These are phyloP conservation scores for Ceratocystis alfenasii DNA, from an alignment of 2,329 filamentous ascomycete species.

Conservation along the genomic window DNA sequence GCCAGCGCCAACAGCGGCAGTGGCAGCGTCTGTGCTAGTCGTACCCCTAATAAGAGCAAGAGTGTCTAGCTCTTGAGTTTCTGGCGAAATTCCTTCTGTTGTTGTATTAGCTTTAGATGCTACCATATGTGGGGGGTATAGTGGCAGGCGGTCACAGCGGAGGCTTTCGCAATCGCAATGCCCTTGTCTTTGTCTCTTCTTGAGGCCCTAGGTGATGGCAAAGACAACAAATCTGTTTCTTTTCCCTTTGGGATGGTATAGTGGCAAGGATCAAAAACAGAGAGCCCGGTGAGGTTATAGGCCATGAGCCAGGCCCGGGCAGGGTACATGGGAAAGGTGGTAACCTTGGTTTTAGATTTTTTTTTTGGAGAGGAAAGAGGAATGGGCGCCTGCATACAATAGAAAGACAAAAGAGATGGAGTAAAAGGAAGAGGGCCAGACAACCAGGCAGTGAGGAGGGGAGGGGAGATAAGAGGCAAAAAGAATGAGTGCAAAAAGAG, in stretches of 20 bases:
- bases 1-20: background rate
- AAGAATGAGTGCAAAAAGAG: background rate
- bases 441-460: background rate
- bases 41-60: constrained; percentile 6
- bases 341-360: constrained; percentile 8
- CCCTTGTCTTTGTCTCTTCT: constrained; percentile 6
- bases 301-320: constrained; percentile 9
- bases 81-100: constrained; percentile 12
- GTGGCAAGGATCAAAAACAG: constrained; percentile 14
- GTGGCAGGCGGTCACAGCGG: constrained; percentile 10
- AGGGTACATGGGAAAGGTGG: constrained; percentile 8
- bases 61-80: constrained; percentile 4
- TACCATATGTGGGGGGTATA: background rate
- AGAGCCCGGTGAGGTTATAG: background rate
- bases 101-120: constrained; percentile 4
- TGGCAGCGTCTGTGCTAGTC: constrained; percentile 16
- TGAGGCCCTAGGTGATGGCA: constrained; percentile 9
- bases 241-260: constrained; percentile 9
- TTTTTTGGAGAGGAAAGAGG: background rate
- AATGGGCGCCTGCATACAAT: background rate
- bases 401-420: background rate
- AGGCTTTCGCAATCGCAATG: constrained; percentile 6
- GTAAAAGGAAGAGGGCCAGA: background rate
- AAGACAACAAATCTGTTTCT: constrained; percentile 10
- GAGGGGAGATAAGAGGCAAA: background rate